These are phyloP conservation scores for Protomyces inouyei DNA, from an alignment of 1,139 yeast genomes.

Conservation along the genomic window DNA sequence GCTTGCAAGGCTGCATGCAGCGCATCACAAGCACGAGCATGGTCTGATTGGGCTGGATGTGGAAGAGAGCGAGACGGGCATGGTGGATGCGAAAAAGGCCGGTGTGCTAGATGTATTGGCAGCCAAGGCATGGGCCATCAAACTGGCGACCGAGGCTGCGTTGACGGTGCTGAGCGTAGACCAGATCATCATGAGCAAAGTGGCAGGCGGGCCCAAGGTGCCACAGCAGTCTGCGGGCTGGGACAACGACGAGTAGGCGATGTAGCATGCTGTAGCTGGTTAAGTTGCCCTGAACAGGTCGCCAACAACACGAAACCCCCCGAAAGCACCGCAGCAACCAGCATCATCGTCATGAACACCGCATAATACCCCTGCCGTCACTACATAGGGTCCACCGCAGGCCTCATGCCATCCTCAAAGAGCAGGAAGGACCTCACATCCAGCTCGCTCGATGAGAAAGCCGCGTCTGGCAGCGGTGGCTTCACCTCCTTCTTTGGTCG, in stretches of 20 bases:
- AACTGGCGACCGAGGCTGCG: slow-evolving; percentile 94
- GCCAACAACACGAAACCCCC: no score
- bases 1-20: slow-evolving; percentile 79
- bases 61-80: slow-evolving; percentile 54
- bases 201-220: slow-evolving; percentile 32
- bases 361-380: background rate
- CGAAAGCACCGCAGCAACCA: background rate
- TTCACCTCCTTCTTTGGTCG: background rate
- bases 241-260: slow-evolving; percentile 33
- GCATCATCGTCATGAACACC: background rate
- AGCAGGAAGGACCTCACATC: background rate
- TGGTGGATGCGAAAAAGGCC: slow-evolving; percentile 61
- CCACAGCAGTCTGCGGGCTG: slow-evolving; percentile 30
- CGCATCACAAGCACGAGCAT: slow-evolving; percentile 53
- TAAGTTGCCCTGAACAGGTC: no score
- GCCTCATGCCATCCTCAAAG: background rate
- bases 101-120: slow-evolving; percentile 75
- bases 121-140: slow-evolving; percentile 79
- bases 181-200: slow-evolving; percentile 85
- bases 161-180: slow-evolving; percentile 83
- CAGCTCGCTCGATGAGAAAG: background rate
- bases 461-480: background rate
- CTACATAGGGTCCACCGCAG: background rate
- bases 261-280: background rate
- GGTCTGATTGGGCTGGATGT: slow-evolving; percentile 64